Percentiles rank a stretch among this genome's conserved stretches.
These are phyloP conservation scores for Verticillium dahliae DNA, from an alignment of 2,329 filamentous ascomycete species.

Conservation along the genomic window DNA sequence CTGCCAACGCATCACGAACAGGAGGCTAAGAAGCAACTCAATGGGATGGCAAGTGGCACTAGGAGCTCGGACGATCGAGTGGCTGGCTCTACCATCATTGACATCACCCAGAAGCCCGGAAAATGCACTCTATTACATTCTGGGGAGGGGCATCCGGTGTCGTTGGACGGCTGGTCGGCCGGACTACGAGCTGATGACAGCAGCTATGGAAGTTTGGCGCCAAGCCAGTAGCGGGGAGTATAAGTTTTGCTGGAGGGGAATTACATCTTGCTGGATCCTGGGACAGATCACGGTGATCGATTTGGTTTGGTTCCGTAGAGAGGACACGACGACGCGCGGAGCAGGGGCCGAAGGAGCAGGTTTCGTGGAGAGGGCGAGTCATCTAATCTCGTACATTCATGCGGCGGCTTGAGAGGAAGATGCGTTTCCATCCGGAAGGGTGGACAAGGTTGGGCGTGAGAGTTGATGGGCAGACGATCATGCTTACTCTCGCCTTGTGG, in stretches of 20 bases:
- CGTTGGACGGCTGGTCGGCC: background rate
- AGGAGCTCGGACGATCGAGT: too few species aligned
- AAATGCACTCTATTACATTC: too few species aligned
- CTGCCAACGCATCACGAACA: background rate
- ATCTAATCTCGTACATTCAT: slow-evolving; percentile 1
- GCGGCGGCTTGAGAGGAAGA: background rate
- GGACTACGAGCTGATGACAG: background rate
- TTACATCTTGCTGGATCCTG: background rate
- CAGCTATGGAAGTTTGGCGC: background rate
- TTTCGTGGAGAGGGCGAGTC: background rate
- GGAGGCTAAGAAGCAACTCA: background rate
- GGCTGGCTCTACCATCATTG: too few species aligned
- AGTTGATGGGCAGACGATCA: slow-evolving; percentile 5
- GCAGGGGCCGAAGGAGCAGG: background rate
- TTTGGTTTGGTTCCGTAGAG: background rate
- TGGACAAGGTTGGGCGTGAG: background rate
- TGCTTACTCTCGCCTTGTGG: slow-evolving; percentile 10
- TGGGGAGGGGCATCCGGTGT: background rate
- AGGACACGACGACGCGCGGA: background rate
- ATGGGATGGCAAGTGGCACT: background rate
- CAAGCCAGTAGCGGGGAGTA: background rate
- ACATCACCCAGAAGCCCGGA: background rate
- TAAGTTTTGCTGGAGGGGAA: background rate
- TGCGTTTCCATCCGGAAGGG: background rate
- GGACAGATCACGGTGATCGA: background rate